Base-by-base conservation (phyloP, 176 grass and related monocot species). In the Microstegium vimineum region DNA sequence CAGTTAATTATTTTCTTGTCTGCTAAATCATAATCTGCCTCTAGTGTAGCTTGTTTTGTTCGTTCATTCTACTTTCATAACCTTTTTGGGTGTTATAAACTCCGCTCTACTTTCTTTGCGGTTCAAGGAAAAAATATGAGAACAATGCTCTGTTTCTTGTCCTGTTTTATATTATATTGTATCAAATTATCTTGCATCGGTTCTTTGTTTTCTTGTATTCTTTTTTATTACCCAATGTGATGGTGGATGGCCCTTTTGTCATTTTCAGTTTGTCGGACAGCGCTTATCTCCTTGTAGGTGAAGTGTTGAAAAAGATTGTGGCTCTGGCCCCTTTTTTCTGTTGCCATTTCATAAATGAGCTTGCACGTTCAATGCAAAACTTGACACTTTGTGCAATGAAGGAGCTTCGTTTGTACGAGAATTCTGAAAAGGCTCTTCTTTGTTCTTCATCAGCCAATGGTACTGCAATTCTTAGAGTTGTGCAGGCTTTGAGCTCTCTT, bases 291-390 rank as follows among this genome's bases (percentile, higher is more conserved):
- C 97, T 99, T 74, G 93, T 99, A 79, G 93, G 85, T 47, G 93
- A 99, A 80, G 93, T 99, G 31, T 78, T 99, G 80, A 96, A 94
- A 74, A 99, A 99, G 82, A 93, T 99, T 77, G 97, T 99, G 38
- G 79, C 91, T 54, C 73, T 93, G 70, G 91, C 97, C 80, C 93
- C 97, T 45, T 85, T 75, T 49, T 92, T 94, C 82, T 96, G 93
- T 80, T 90, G 87, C 57, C 90, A 95, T 78, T 99, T 99, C 83
- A 99, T 93, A 82, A 94, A 92, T 37, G 97, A 96, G 73, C 91
- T 99, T 84, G 80, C 91, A 66, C 78, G 46, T 80, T 99, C 97
- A 34, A 91, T 99, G 87, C 89, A 91, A 89, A 96, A 83, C 77
- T 77, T 99, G 68, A 92, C 91, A 71, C 66, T 72, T 0, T 74